Percentiles rank a stretch among this genome's conserved stretches.
phyloP scores from a whole-genome alignment of 352 stramenopile species.

The Phytophthora europaea region DNA sequence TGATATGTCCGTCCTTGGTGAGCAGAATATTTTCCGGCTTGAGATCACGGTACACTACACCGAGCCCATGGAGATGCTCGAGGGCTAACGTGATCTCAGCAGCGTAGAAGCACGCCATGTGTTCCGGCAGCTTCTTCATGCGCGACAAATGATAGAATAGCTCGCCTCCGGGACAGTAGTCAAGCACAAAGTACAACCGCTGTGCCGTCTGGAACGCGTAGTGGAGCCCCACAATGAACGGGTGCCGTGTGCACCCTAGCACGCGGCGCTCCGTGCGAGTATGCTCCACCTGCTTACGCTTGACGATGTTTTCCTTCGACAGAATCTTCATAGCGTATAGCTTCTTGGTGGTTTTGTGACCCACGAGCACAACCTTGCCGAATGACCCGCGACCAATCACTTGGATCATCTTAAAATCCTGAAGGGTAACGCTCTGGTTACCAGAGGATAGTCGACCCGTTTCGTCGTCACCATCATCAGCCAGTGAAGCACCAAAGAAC shows the following conservation, averaged over 20 bases:
- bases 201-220: conserved; percentile 92
- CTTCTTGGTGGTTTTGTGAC: conserved; percentile 88
- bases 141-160: conserved; percentile 90
- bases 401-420: conserved; percentile 88
- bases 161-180: conserved; percentile 91
- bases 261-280: conserved; percentile 89
- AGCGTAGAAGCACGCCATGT: conserved; percentile 92
- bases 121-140: conserved; percentile 90
- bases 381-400: conserved; percentile 94
- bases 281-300: conserved; percentile 92
- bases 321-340: conserved; percentile 95
- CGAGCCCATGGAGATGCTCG: conserved; percentile 84
- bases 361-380: conserved; percentile 91
- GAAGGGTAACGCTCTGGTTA: conserved; percentile 64
- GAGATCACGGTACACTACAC: conserved; percentile 87
- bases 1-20: conserved; percentile 86
- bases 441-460: conserved; percentile 24
- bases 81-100: conserved; percentile 89
- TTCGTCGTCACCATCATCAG: conserved; percentile 66
- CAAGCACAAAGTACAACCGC: conserved; percentile 97
- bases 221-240: conserved; percentile 91
- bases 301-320: conserved; percentile 92
- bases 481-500: conserved; percentile 75
- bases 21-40: conserved; percentile 85
- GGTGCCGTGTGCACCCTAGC: conserved; percentile 83